A percentile compares a stretch with the other conserved stretches of the same genome.
Conservation (phyloP, 2,329 filamentous ascomycete species). For the Sclerotinia nivalis region DNA sequence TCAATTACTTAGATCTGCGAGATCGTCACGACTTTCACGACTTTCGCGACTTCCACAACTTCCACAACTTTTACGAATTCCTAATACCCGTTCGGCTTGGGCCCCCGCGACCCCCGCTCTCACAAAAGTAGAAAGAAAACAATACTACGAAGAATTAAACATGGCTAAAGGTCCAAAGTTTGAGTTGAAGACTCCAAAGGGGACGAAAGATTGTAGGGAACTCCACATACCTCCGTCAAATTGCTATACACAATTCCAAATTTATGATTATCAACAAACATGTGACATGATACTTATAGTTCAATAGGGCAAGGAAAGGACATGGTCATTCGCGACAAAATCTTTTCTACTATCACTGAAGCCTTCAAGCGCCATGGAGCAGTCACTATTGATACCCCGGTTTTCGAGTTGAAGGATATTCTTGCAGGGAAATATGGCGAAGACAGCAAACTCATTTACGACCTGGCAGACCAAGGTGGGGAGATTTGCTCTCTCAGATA, state of each 20-base stretch:
- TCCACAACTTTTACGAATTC: slow-evolving; percentile 26
- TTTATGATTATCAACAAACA: background rate
- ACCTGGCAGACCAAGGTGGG: slow-evolving; percentile 83
- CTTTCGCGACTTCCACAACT: slow-evolving; percentile 26
- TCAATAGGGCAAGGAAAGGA: slow-evolving; percentile 66
- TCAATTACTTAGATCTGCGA: slow-evolving; percentile 37
- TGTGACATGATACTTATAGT: slow-evolving; percentile 33
- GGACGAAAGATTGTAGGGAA: slow-evolving; percentile 75
- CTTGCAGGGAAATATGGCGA: slow-evolving; percentile 89
- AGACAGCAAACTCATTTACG: slow-evolving; percentile 89
- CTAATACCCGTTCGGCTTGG: slow-evolving; percentile 25
- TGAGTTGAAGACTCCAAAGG: slow-evolving; percentile 85
- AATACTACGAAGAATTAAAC: slow-evolving; percentile 30
- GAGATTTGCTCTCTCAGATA: slow-evolving; percentile 84
- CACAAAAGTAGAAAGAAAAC: slow-evolving; percentile 29
- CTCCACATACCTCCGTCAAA: slow-evolving; percentile 10
- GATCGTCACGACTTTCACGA: slow-evolving; percentile 35
- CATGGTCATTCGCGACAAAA: slow-evolving; percentile 78
- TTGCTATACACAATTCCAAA: slow-evolving; percentile 16
- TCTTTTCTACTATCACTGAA: slow-evolving; percentile 72
- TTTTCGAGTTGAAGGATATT: slow-evolving; percentile 86
- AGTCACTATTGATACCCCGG: slow-evolving; percentile 75
- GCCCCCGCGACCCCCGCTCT: slow-evolving; percentile 28
- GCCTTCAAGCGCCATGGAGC: slow-evolving; percentile 85
- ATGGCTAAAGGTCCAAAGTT: slow-evolving; percentile 52